phyloP scores from a whole-genome alignment of 2,329 filamentous ascomycete species.

The Cytospora piceae region DNA sequence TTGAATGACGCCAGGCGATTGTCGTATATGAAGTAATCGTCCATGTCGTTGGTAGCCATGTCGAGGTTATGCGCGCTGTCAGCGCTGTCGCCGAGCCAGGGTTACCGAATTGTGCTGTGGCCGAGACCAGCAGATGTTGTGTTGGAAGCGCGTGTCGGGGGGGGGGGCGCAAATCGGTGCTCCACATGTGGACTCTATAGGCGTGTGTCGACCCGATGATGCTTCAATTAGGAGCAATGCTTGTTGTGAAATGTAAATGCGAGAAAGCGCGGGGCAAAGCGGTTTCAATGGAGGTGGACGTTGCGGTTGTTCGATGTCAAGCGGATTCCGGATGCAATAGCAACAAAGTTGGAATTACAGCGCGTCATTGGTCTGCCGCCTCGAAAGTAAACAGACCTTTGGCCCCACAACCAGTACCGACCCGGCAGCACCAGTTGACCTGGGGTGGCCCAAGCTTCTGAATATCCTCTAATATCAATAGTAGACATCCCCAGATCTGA shows the following conservation, averaged over 20 bases:
- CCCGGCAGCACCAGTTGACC: not conserved
- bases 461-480: not conserved
- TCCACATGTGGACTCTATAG: not conserved
- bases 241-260: not conserved
- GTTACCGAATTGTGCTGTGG: not conserved
- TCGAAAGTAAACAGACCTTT: slow-evolving; percentile 17
- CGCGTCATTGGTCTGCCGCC: slow-evolving; percentile 20
- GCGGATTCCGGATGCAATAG: not conserved
- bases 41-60: slow-evolving; percentile 41
- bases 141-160: slow-evolving; percentile 11
- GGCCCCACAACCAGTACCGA: slow-evolving; percentile 4
- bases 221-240: not conserved
- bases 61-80: slow-evolving; percentile 4
- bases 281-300: slow-evolving; percentile 7
- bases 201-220: not conserved
- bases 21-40: slow-evolving; percentile 67
- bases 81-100: slow-evolving; percentile 4
- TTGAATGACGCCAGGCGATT: slow-evolving; percentile 83
- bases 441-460: not conserved
- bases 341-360: slow-evolving; percentile 7
- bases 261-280: not conserved
- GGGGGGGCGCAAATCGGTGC: not conserved
- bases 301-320: not conserved
- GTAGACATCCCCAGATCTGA: not conserved
- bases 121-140: not conserved